Percentiles rank a stretch among this genome's conserved stretches.
phyloP scores from a whole-genome alignment of 1,284 basidiomycete species.

The Rhodofomes roseus region DNA sequence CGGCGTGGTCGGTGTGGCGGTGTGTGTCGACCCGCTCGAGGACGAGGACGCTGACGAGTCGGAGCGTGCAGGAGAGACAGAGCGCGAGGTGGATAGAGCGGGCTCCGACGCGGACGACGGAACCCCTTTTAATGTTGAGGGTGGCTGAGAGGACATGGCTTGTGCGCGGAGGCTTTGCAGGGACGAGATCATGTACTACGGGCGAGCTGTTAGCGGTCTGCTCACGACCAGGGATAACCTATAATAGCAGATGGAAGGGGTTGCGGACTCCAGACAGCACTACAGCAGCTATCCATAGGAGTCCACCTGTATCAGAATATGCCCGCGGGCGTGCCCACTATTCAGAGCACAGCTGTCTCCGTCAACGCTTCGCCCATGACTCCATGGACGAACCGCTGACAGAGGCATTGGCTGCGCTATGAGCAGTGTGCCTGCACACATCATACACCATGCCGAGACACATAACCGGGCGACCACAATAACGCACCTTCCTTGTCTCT shows the following conservation, averaged over 20 bases:
- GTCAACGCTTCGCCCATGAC: slow-evolving; percentile 13
- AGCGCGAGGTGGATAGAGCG: slow-evolving; percentile 22
- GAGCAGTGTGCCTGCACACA: slow-evolving; percentile 1
- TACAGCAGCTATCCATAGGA: neutral
- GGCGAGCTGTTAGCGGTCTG: neutral
- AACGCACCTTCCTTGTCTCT: slow-evolving; percentile 49
- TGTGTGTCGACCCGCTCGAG: slow-evolving; percentile 26
- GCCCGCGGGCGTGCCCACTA: neutral
- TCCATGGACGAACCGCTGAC: slow-evolving; percentile 16
- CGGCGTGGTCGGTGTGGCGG: slow-evolving; percentile 30
- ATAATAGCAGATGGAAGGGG: neutral
- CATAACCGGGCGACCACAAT: slow-evolving; percentile 1
- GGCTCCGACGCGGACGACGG: slow-evolving; percentile 10
- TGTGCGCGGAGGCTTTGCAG: slow-evolving; percentile 19
- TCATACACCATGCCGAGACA: neutral
- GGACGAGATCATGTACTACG: slow-evolving; percentile 19
- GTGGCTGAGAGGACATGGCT: slow-evolving; percentile 19
- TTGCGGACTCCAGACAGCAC: neutral
- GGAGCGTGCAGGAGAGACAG: slow-evolving; percentile 45
- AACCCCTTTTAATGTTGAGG: slow-evolving; percentile 17
- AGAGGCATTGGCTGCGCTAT: slow-evolving; percentile 3
- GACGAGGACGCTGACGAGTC: slow-evolving; percentile 29
- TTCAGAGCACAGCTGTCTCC: slow-evolving; percentile 9
- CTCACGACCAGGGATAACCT: neutral
- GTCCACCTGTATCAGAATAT: neutral